A percentile compares a stretch with the other conserved stretches of the same genome.
These are phyloP conservation scores for Ilyonectria mors-panacis DNA, from an alignment of 2,329 filamentous ascomycete species.

Conservation along the genomic window DNA sequence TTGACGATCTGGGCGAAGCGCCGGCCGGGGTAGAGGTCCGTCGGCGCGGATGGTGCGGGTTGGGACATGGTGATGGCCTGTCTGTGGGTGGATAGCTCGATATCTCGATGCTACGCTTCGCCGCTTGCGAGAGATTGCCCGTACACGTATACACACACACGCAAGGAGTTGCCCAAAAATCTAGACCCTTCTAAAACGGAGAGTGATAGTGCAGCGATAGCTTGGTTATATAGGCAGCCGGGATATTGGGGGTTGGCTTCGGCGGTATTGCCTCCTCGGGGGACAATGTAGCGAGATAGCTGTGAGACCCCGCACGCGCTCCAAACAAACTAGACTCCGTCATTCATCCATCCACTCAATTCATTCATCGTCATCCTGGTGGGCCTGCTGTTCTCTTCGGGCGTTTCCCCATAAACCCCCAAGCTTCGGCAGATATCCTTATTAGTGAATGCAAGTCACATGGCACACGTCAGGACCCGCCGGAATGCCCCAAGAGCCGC, in stretches of 20 bases:
- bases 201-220: background rate
- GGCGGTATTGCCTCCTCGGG: slow-evolving; percentile 35
- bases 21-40: slow-evolving; percentile 57
- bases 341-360: background rate
- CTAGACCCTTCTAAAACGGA: background rate
- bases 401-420: background rate
- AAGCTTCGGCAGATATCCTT: background rate
- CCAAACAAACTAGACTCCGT: slow-evolving; percentile 1
- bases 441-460: background rate
- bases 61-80: slow-evolving; percentile 3
- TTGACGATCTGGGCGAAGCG: slow-evolving; percentile 81
- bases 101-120: background rate
- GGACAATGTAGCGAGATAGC: slow-evolving; percentile 37
- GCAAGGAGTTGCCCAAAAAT: background rate
- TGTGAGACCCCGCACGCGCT: slow-evolving; percentile 35
- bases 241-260: slow-evolving; percentile 20
- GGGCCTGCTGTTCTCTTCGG: background rate
- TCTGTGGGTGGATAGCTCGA: background rate
- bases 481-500: background rate
- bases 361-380: slow-evolving; percentile 17
- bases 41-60: background rate
- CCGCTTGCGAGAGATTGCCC: no score
- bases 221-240: background rate
- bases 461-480: background rate
- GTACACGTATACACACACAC: background rate